A percentile compares a stretch with the other conserved stretches of the same genome.
These are phyloP conservation scores for Ampelocalamus luodianensis DNA, from an alignment of 176 grass and related monocot species.

Conservation along the genomic window DNA sequence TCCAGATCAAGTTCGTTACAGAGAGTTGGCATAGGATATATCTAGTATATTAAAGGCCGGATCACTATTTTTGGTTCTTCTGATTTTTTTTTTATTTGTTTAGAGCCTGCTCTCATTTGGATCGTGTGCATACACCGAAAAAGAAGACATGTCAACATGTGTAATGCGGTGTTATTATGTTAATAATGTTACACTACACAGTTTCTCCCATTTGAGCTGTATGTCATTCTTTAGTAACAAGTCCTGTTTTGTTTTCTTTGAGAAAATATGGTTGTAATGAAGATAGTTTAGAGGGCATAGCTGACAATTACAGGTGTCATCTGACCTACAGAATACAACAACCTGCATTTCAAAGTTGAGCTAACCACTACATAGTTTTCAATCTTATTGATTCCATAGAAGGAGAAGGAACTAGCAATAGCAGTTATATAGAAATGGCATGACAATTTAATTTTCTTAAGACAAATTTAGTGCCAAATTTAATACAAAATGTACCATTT, in stretches of 20 bases:
- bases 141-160: slow-evolving; percentile 36
- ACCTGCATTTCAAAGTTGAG: slow-evolving; percentile 10
- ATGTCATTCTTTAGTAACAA: slow-evolving; percentile 32
- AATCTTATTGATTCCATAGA: slow-evolving; percentile 1
- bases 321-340: slow-evolving; percentile 1
- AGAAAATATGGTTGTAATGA: not conserved
- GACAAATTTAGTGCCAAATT: not conserved
- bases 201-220: slow-evolving; percentile 24
- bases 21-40: slow-evolving; percentile 40
- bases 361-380: not conserved
- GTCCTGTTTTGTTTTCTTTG: not conserved
- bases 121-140: slow-evolving; percentile 38
- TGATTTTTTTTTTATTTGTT: slow-evolving; percentile 38
- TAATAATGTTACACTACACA: slow-evolving; percentile 45
- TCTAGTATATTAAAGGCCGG: slow-evolving; percentile 27
- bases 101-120: slow-evolving; percentile 45
- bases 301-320: not conserved
- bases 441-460: not conserved
- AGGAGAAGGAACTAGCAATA: slow-evolving; percentile 14
- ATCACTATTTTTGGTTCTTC: slow-evolving; percentile 48
- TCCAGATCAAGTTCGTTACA: slow-evolving; percentile 32
- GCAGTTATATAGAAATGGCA: not conserved
- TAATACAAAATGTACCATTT: not conserved
- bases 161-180: slow-evolving; percentile 43
- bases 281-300: slow-evolving; percentile 13